Conservation (phyloP, 1,139 yeast species). For the Yamadazyma dendronema region DNA sequence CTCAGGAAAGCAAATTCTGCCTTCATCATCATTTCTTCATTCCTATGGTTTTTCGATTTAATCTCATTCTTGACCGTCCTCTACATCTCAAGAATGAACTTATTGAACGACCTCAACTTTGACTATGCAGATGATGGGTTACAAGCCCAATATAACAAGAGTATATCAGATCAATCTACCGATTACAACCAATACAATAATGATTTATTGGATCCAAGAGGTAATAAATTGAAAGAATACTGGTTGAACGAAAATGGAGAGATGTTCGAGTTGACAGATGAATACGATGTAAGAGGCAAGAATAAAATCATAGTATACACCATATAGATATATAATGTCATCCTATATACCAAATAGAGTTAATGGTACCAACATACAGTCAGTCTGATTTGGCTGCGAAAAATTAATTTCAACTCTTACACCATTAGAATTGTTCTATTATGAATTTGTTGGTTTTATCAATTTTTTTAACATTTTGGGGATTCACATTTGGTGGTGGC, state of each 20-base stretch:
- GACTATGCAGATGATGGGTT: conserved; percentile 29
- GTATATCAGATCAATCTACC: conserved; percentile 11
- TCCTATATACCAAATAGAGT: not conserved
- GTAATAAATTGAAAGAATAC: conserved; percentile 26
- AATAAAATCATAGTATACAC: conserved; percentile 38
- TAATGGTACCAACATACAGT: too few relatives aligned
- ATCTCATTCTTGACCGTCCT: conserved; percentile 42
- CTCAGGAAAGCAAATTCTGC: conserved; percentile 39
- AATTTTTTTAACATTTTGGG: not conserved
- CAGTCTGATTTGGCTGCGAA: conserved; percentile 11
- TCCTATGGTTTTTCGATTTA: conserved; percentile 40
- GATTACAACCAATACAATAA: conserved; percentile 7
- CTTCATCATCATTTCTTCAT: conserved; percentile 38
- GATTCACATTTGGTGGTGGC: not conserved
- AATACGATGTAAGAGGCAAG: conserved; percentile 24
- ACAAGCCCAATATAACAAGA: conserved; percentile 14
- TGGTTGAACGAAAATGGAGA: conserved; percentile 35
- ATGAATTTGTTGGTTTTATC: conserved; percentile 1
- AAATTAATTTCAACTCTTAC: too few relatives aligned
- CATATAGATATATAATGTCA: conserved; percentile 5
- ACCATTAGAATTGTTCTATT: too few relatives aligned
- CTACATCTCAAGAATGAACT: conserved; percentile 39
- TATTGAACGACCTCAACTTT: conserved; percentile 36
- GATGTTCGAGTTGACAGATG: conserved; percentile 32
- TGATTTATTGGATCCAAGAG: conserved; percentile 16